Conservation (phyloP, 2,329 filamentous ascomycete species). For the Mycosphaerella arachidis region DNA sequence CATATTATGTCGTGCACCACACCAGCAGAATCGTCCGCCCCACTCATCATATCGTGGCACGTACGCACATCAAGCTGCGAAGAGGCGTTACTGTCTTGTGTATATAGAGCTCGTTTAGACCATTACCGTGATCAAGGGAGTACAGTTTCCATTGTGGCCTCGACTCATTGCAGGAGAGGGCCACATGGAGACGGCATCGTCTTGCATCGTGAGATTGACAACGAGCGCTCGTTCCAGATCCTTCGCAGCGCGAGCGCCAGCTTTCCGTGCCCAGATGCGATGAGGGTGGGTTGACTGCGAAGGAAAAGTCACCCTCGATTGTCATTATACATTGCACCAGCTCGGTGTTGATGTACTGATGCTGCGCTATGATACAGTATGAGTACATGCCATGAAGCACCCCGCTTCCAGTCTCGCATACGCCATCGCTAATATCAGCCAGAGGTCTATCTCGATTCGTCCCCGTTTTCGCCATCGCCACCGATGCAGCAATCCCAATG, state of each 20-base stretch:
- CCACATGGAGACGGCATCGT: too few relatives aligned
- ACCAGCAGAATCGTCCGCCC: background rate
- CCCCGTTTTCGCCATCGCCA: background rate
- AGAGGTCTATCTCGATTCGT: constrained; percentile 1
- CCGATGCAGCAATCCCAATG: background rate
- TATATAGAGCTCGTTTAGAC: background rate
- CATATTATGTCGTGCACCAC: background rate
- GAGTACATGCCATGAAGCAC: constrained; percentile 12
- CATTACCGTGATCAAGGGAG: background rate
- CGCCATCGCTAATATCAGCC: constrained; percentile 18
- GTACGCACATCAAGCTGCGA: background rate
- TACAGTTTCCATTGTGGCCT: too few relatives aligned
- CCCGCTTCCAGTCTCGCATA: constrained; percentile 4
- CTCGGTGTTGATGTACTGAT: background rate
- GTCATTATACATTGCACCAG: background rate
- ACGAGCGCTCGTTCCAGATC: too few relatives aligned
- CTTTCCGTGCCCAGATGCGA: too few relatives aligned
- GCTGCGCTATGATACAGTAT: constrained; percentile 14
- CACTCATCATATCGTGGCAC: background rate
- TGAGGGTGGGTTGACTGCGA: background rate
- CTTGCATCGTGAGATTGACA: too few relatives aligned
- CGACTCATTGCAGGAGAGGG: too few relatives aligned
- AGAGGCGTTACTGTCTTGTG: background rate
- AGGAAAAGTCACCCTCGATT: background rate
- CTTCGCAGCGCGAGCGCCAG: too few relatives aligned